phyloP scores from a whole-genome alignment of 1,139 yeast species.

The Blastobotrys apis region DNA sequence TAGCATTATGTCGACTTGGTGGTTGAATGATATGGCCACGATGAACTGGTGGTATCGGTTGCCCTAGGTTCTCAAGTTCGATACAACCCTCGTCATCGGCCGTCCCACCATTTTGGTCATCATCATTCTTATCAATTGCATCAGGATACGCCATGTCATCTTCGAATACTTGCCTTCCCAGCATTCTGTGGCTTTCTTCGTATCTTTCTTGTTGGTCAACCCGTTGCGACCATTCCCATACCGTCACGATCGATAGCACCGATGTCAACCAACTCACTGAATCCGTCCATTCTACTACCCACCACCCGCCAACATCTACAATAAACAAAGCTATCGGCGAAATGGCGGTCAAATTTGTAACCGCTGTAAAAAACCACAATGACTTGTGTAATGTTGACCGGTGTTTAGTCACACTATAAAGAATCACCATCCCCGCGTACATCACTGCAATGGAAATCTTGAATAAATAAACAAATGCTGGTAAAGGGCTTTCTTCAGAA shows the following conservation, averaged over 20 bases:
- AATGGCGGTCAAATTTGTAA: slow-evolving; percentile 52
- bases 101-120: too few relatives aligned
- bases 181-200: slow-evolving; percentile 63
- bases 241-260: slow-evolving; percentile 64
- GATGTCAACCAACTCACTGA: slow-evolving; percentile 66
- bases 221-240: slow-evolving; percentile 84
- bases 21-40: too few relatives aligned
- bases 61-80: too few relatives aligned
- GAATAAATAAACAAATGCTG: slow-evolving; percentile 74
- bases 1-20: too few relatives aligned
- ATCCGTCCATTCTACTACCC: slow-evolving; percentile 70
- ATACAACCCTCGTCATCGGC: too few relatives aligned
- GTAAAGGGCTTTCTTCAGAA: slow-evolving; percentile 50
- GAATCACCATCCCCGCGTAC: slow-evolving; percentile 63
- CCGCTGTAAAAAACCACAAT: slow-evolving; percentile 48
- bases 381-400: slow-evolving; percentile 47
- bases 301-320: slow-evolving; percentile 70
- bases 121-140: background rate
- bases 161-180: slow-evolving; percentile 72
- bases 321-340: slow-evolving; percentile 65
- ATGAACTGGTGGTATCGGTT: too few relatives aligned
- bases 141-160: slow-evolving; percentile 43
- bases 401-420: slow-evolving; percentile 53
- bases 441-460: slow-evolving; percentile 71
- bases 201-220: slow-evolving; percentile 52